Conservation (phyloP, 1,284 basidiomycete genomes). For the Lentinula novae-zelandiae region DNA sequence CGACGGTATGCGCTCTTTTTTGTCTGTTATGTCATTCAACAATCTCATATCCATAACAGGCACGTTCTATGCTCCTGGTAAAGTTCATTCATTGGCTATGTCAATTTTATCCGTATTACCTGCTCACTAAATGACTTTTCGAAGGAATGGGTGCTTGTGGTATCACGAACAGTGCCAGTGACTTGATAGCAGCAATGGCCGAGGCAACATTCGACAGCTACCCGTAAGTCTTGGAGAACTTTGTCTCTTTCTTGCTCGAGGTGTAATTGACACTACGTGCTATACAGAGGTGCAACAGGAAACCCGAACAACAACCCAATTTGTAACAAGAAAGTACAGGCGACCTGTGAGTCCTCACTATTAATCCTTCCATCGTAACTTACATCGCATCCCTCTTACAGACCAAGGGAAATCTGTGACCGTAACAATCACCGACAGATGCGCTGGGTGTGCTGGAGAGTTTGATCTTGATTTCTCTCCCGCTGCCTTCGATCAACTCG, state of each 20-base stretch:
- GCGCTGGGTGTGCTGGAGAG: conserved; percentile 19
- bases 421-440: conserved; percentile 21
- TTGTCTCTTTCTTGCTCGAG: neutral
- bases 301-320: conserved; percentile 10
- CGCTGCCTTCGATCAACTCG: conserved; percentile 20
- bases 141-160: conserved; percentile 17
- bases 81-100: neutral
- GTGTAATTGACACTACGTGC: neutral
- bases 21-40: neutral
- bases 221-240: conserved; percentile 5
- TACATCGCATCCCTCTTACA: neutral
- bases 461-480: conserved; percentile 24
- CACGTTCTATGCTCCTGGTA: conserved; percentile 6
- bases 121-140: neutral
- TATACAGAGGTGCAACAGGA: neutral
- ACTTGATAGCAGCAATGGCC: conserved; percentile 13
- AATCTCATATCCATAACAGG: neutral
- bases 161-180: conserved; percentile 8
- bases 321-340: conserved; percentile 4
- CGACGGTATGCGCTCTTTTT: conserved; percentile 1
- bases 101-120: neutral
- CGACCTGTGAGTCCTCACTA: neutral
- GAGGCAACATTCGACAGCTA: conserved; percentile 8
- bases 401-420: conserved; percentile 17
- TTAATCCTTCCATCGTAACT: neutral